Conservation (phyloP, 768 basidiomycete genomes). For the Lepiota subincarnata region DNA sequence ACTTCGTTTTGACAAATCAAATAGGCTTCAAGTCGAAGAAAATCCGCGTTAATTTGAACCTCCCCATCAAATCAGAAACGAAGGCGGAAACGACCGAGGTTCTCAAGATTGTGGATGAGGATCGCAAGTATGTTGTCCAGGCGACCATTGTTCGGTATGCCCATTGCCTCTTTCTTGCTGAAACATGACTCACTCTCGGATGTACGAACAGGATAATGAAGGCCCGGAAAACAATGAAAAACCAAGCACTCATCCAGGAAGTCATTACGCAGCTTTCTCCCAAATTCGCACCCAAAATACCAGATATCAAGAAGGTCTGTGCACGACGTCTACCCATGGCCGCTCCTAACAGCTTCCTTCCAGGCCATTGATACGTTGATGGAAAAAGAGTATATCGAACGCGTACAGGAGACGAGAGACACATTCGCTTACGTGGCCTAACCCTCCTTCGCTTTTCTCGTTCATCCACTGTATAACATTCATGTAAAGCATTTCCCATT, state of each 20-base stretch:
- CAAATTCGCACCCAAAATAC: constrained; percentile 88
- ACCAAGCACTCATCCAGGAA: constrained; percentile 85
- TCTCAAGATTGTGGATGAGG: constrained; percentile 95
- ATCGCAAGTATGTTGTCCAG: constrained; percentile 94
- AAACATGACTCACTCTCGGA: constrained; percentile 1
- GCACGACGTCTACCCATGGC: not conserved
- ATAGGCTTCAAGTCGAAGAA: constrained; percentile 91
- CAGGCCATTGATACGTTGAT: constrained; percentile 89
- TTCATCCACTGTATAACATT: constrained; percentile 9
- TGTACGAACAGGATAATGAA: constrained; percentile 80
- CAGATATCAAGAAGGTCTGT: constrained; percentile 91
- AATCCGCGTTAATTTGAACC: constrained; percentile 87
- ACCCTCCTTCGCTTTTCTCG: constrained; percentile 18
- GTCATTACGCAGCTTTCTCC: constrained; percentile 87
- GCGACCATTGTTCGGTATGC: constrained; percentile 84
- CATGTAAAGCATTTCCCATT: constrained; percentile 3
- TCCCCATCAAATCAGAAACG: constrained; percentile 90
- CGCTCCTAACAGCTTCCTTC: not conserved
- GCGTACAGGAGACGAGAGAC: constrained; percentile 85
- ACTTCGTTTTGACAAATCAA: not conserved
- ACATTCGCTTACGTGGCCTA: constrained; percentile 80
- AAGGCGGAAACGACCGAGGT: constrained; percentile 90
- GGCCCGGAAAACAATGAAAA: constrained; percentile 93
- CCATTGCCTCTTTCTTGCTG: constrained; percentile 1
- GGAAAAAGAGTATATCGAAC: constrained; percentile 98